A percentile compares a stretch with the other conserved stretches of the same genome.
Evolutionary conservation across 2,329 filamentous ascomycete genomes (phyloP).

Genomic region (Fusarium sp.): DNA sequence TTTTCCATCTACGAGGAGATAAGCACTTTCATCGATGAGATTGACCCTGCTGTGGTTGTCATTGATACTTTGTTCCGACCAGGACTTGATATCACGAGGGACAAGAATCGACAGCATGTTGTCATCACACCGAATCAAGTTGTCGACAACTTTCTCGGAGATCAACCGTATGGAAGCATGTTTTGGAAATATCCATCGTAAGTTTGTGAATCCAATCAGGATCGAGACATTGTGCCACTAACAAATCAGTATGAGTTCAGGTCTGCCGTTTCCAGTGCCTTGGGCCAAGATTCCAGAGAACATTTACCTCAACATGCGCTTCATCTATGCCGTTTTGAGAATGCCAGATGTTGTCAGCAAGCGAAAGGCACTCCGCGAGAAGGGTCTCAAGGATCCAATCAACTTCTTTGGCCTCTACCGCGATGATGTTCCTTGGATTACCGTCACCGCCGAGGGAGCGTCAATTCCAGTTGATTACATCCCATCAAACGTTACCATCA

Average conservation of each 20-base stretch:
- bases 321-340: constrained; percentile 47
- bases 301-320: constrained; percentile 50
- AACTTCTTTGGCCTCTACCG: constrained; percentile 43
- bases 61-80: constrained; percentile 14
- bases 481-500: constrained; percentile 42
- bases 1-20: constrained; percentile 2
- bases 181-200: constrained; percentile 44
- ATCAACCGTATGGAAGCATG: constrained; percentile 30
- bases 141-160: constrained; percentile 29
- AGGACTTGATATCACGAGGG: constrained; percentile 6
- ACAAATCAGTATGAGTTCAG: constrained; percentile 45
- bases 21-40: neutral
- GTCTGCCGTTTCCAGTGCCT: constrained; percentile 60
- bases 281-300: constrained; percentile 49
- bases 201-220: neutral
- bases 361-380: constrained; percentile 37
- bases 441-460: constrained; percentile 44
- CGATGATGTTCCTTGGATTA: constrained; percentile 48
- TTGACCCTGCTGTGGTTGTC: neutral
- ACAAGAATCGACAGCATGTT: constrained; percentile 9
- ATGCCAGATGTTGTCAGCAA: constrained; percentile 45
- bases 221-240: neutral
- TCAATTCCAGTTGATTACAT: constrained; percentile 8
- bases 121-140: constrained; percentile 11
- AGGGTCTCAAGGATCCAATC: constrained; percentile 39